Percentiles rank a stretch among this genome's conserved stretches.
phyloP scores from a whole-genome alignment of 768 basidiomycete genomes.

The Filobasidium wieringae region DNA sequence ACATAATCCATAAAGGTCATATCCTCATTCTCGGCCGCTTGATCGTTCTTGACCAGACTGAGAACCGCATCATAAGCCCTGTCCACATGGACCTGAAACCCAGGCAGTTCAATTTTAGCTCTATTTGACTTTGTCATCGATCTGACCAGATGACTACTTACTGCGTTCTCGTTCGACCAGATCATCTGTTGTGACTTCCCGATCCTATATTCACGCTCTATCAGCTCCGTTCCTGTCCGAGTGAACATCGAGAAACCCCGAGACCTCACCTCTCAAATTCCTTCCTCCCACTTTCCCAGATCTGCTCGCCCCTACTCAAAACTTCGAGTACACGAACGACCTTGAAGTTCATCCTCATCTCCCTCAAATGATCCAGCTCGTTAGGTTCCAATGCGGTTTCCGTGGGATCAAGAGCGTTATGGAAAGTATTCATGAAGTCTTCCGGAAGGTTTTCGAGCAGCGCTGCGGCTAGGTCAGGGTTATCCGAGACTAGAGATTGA shows the following conservation, averaged over 20 bases:
- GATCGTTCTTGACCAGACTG: not conserved
- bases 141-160: conserved; percentile 2
- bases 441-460: conserved; percentile 30
- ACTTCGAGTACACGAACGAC: conserved; percentile 28
- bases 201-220: not conserved
- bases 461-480: conserved; percentile 52
- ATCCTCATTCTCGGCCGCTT: not conserved
- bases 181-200: conserved; percentile 22
- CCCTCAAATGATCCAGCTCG: conserved; percentile 21
- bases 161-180: conserved; percentile 29
- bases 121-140: not conserved
- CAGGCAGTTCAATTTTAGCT: not conserved
- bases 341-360: conserved; percentile 13
- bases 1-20: not conserved
- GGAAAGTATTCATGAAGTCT: conserved; percentile 15
- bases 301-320: conserved; percentile 22
- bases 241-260: not conserved
- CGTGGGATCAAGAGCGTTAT: not conserved
- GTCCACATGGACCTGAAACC: not conserved
- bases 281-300: conserved; percentile 25
- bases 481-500: conserved; percentile 51
- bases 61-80: conserved; percentile 1
- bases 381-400: conserved; percentile 18
- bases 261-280: too few relatives aligned
- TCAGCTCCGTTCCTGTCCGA: not conserved